Base-by-base conservation (phyloP, 2,329 filamentous ascomycete species). In the Fonsecaea pugnacius region DNA sequence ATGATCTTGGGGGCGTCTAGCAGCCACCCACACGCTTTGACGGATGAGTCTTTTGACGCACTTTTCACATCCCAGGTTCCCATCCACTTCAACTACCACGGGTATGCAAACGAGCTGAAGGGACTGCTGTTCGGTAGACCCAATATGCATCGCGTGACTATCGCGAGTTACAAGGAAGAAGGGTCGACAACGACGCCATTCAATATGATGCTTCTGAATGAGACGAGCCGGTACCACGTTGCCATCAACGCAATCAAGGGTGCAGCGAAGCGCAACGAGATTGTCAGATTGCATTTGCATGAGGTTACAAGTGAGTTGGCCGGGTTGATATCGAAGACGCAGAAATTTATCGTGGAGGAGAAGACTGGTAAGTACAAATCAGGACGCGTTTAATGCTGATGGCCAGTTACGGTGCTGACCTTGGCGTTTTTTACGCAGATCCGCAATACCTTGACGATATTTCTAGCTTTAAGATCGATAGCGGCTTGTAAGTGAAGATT, bases 121-220 rank as follows among this genome's bases (percentile, higher is more conserved):
- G 86, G 86, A 0, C 72, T 89, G 30, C 74, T 89, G 2, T 89
- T 89, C 70, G 85, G 85, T 0, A 78, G 86, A 0, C 79, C 79
- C 0, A 75, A 78, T 9, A 70, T 84, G 16, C 78, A 84, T 4
- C 79, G 85, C 2, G 80, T 88, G 65, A 81, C 75, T 0, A 82
- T 89, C 7, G 81, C 80, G 14, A 85, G 83, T 3, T 90, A 89
- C 68, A 81, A 81, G 30, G 87, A 90, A 71, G 87, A 90, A 73
- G 87, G 87, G 0, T 85, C 80, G 58, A 89, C 87, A 0, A 90
- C 87, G 0, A 89, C 87, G 1, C 87, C 87, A 1, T 89, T 90
- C 69, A 85, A 89, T 70, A 89, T 89, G 87, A 86, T 89, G 86
- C 78, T 89, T 1, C 74, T 83, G 4, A 90, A 90, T 70, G 70